Conservation (phyloP, 768 basidiomycete genomes). For the Tephrocybe sp. region DNA sequence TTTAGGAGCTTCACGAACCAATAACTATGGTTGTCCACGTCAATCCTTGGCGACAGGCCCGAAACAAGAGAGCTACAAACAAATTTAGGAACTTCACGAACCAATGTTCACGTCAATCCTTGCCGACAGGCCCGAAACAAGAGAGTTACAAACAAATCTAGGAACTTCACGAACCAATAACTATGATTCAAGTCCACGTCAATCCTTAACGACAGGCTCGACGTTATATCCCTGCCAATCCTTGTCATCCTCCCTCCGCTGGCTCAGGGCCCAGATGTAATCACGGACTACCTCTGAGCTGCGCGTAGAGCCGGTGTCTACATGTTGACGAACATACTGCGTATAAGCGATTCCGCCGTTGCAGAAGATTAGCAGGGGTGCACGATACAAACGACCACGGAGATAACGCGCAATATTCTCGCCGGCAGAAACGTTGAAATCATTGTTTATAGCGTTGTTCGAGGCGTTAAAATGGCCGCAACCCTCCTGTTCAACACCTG, state of each 20-base stretch:
- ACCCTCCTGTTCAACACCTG: background rate
- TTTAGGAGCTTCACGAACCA: too few species aligned
- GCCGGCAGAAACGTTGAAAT: constrained; percentile 19
- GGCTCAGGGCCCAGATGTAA: constrained; percentile 12
- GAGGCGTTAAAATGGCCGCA: background rate
- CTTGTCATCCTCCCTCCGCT: constrained; percentile 8
- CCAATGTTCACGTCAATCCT: too few species aligned
- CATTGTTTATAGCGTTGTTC: background rate
- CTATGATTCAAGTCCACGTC: too few species aligned
- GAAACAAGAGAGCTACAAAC: too few species aligned
- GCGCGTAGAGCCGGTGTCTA: constrained; percentile 19
- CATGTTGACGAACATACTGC: constrained; percentile 17
- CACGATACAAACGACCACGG: constrained; percentile 17
- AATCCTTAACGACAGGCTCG: background rate
- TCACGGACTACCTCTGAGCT: constrained; percentile 4
- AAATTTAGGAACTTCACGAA: too few species aligned
- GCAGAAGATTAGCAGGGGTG: constrained; percentile 25
- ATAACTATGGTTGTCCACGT: too few species aligned
- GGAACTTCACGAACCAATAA: too few species aligned
- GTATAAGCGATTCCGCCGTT: constrained; percentile 17
- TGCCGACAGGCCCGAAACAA: too few species aligned
- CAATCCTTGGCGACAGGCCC: too few species aligned
- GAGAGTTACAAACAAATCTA: too few species aligned
- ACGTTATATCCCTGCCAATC: constrained; percentile 12
- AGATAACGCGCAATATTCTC: constrained; percentile 22